phyloP scores from a whole-genome alignment of 2,329 filamentous ascomycete genomes.

The Sarocladium strictum region DNA sequence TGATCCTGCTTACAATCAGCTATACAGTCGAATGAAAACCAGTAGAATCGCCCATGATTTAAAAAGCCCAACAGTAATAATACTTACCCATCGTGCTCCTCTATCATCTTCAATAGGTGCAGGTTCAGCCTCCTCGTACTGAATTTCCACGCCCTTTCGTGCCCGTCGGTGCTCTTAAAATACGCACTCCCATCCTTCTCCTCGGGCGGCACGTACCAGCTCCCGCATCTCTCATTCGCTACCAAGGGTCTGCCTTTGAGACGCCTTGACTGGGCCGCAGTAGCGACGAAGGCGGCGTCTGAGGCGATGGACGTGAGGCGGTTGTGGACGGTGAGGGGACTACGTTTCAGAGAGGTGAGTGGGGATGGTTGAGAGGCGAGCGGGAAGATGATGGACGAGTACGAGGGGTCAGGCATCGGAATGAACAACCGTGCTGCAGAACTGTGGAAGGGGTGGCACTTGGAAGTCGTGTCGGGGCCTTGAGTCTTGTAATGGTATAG shows the following conservation, averaged over 20 bases:
- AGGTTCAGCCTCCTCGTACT: conserved; percentile 80
- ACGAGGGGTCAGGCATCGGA: conserved; percentile 17
- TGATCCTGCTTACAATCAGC: conserved; percentile 44
- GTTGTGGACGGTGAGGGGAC: conserved; percentile 73
- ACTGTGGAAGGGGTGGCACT: not conserved
- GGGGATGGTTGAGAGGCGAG: conserved; percentile 53
- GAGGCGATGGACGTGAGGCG: conserved; percentile 71
- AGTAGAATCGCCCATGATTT: too few species aligned
- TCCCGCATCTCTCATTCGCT: conserved; percentile 91
- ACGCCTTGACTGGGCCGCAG: conserved; percentile 42
- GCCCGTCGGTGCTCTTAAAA: conserved; percentile 97
- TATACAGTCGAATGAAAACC: too few species aligned
- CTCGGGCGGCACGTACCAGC: conserved; percentile 77
- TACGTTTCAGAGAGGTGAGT: conserved; percentile 67
- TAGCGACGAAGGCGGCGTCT: conserved; percentile 69
- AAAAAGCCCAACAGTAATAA: too few species aligned
- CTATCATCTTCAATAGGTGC: conserved; percentile 67
- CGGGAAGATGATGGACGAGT: conserved; percentile 43
- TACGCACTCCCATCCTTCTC: conserved; percentile 71
- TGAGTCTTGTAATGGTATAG: too few species aligned
- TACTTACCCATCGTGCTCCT: conserved; percentile 59
- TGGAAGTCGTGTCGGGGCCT: too few species aligned
- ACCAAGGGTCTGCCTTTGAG: conserved; percentile 66
- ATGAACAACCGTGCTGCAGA: too few species aligned
- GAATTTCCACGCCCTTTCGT: conserved; percentile 86